Conservation (phyloP, 1,284 basidiomycete species). For the Cutaneotrichosporon sp. region DNA sequence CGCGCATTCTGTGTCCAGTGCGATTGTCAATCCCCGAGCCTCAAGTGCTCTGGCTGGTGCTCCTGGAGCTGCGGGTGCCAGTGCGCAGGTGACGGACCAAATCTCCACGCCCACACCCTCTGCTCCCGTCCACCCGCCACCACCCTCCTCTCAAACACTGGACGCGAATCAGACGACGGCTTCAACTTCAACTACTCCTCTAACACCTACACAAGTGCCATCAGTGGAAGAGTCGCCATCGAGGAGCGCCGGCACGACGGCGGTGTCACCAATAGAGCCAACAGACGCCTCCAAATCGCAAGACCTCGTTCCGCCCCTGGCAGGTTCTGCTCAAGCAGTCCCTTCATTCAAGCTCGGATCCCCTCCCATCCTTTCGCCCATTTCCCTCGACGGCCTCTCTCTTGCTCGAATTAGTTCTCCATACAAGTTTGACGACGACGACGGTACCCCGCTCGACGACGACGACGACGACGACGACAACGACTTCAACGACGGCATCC, state of each 20-base stretch:
- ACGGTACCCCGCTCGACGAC: neutral
- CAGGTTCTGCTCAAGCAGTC: too few species aligned
- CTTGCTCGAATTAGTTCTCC: constrained; percentile 1
- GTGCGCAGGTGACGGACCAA: neutral
- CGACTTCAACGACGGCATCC: constrained; percentile 1
- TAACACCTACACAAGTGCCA: too few species aligned
- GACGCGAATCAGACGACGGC: neutral
- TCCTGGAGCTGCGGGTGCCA: neutral
- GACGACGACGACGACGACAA: constrained; percentile 1
- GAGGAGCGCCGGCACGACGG: too few species aligned
- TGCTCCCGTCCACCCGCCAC: neutral
- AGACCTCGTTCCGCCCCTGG: neutral
- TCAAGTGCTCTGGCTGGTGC: too few species aligned
- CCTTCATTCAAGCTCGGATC: constrained; percentile 10
- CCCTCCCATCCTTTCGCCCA: constrained; percentile 27
- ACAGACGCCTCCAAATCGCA: neutral
- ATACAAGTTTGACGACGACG: neutral
- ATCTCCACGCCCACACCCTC: neutral
- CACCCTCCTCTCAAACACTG: neutral
- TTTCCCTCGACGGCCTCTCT: constrained; percentile 23
- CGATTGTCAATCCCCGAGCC: neutral
- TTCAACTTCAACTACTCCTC: too few species aligned
- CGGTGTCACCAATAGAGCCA: too few species aligned
- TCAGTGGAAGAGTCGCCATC: too few species aligned
- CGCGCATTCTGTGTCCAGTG: neutral